phyloP scores from a whole-genome alignment of 495 filamentous ascomycete species.

The Penicillium dipodomyicola region DNA sequence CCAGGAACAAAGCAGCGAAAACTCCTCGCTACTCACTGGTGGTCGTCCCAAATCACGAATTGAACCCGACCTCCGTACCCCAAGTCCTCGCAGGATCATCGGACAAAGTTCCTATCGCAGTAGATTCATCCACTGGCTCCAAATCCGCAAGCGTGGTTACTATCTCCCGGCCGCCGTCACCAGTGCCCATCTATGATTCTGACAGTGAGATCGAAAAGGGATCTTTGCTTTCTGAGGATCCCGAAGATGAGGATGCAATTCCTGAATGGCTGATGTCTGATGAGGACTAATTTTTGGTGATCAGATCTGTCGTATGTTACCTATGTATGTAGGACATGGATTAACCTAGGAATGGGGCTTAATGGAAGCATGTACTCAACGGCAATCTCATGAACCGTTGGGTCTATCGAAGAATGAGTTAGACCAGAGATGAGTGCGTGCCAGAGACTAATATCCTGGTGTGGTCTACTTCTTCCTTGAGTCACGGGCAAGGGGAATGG shows the following conservation, averaged over 20 bases:
- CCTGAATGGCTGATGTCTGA: slow-evolving; percentile 58
- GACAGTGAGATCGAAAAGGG: slow-evolving; percentile 43
- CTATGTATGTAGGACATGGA: not conserved
- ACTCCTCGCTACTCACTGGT: slow-evolving; percentile 33
- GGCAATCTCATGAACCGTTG: no score
- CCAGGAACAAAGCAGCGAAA: not conserved
- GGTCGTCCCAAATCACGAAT: slow-evolving; percentile 28
- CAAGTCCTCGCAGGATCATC: slow-evolving; percentile 21
- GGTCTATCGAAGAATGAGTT: no score
- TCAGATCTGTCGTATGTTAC: not conserved
- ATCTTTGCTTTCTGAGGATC: slow-evolving; percentile 57
- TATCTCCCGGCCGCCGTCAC: slow-evolving; percentile 17
- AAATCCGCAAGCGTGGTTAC: slow-evolving; percentile 30
- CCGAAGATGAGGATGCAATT: slow-evolving; percentile 66
- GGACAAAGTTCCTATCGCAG: slow-evolving; percentile 21
- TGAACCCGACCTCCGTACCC: not conserved
- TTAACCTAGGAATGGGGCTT: no score
- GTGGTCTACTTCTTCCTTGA: no score
- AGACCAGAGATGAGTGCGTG: no score
- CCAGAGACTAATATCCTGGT: no score
- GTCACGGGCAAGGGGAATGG: no score
- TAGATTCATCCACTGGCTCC: slow-evolving; percentile 30
- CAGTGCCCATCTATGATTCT: slow-evolving; percentile 20
- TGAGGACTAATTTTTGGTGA: slow-evolving; percentile 11
- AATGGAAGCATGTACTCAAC: no score